Base-by-base conservation (phyloP, 805 yeast genomes). In the Zygoascus flipseniorum region DNA sequence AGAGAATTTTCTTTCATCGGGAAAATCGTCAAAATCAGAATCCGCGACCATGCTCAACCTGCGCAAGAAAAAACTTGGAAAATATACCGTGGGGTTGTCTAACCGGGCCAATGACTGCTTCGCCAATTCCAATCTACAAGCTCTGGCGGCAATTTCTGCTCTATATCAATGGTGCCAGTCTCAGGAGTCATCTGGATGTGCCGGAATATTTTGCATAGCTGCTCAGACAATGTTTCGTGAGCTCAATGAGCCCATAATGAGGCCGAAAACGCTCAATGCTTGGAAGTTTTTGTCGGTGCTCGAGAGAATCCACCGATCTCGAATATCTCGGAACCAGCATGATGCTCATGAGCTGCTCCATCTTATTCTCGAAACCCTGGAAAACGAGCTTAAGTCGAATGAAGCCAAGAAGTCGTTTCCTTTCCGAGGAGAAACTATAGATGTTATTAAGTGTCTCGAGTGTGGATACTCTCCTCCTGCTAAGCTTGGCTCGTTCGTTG, bases 331-430 rank as follows among this genome's bases (percentile, higher is more conserved):
- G 37, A 80, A 79, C 47, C 99, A 93, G 67, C 96, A 92, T 63
- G 99, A 92, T 70, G 97, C 98, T 0, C 97, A 93, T 62, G 99
- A 92, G 63, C 74, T 93, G 58, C 78, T 92, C 31, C 96, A 89
- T 65, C 69, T 88, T 51, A 75, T 90, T 19, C 70, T 92, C 20
- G 96, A 90, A 62, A 83, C 92, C 0, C 71, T 93, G 50, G 82
- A 85, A 50, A 76, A 75, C 52, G 97, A 92, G 64, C 75, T 78
- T 58, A 61, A 71, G 39, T 50, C 54, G 13, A 13, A 43, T 18
- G 43, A 23, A 28, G 39, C 5, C 19, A 47, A 28, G 16, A 28
- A 20, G 60, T 79, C 74, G 10, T 79, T 88, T 55, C 96, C 97
- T 0, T 85, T 89, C 61, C 72, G 75, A 45, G 95, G 96, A 0